Conservation (phyloP, 1,284 basidiomycete genomes). For the Porogramme epimiltina region DNA sequence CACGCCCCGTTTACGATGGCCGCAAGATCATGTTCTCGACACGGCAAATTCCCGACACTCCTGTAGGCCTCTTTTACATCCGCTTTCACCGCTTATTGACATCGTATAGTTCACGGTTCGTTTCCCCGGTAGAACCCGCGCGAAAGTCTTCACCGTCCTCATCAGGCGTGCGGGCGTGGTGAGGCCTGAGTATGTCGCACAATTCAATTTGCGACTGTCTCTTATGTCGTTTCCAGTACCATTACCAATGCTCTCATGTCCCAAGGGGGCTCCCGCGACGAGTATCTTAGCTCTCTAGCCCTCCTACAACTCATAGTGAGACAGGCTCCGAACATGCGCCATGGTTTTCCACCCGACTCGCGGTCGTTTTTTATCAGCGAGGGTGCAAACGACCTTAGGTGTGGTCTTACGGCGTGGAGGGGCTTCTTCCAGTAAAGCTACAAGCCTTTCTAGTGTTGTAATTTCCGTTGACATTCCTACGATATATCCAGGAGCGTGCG, state of each 20-base stretch:
- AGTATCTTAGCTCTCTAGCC: slow-evolving; percentile 21
- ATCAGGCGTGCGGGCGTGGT: slow-evolving; percentile 1
- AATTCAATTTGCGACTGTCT: not conserved
- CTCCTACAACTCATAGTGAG: slow-evolving; percentile 28
- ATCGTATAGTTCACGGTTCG: not conserved
- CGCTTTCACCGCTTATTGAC: not conserved
- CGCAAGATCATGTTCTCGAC: slow-evolving; percentile 23
- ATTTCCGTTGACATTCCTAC: not conserved
- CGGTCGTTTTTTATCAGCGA: slow-evolving; percentile 12
- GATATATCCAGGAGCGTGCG: slow-evolving; percentile 17
- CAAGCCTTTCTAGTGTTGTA: not conserved
- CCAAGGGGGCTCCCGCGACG: no score
- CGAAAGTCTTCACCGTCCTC: not conserved
- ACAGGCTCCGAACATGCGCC: slow-evolving; percentile 29
- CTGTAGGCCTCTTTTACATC: not conserved
- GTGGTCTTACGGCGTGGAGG: slow-evolving; percentile 19
- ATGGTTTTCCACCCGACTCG: slow-evolving; percentile 23
- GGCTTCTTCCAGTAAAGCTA: slow-evolving; percentile 13
- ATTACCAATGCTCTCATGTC: no score
- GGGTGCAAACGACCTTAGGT: slow-evolving; percentile 1
- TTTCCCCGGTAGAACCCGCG: not conserved
- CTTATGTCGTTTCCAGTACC: no score
- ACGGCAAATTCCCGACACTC: slow-evolving; percentile 3
- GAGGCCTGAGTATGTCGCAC: not conserved
- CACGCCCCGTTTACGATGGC: slow-evolving; percentile 27